phyloP scores from a whole-genome alignment of 2,329 filamentous ascomycete species.

The Madurella mycetomatis region DNA sequence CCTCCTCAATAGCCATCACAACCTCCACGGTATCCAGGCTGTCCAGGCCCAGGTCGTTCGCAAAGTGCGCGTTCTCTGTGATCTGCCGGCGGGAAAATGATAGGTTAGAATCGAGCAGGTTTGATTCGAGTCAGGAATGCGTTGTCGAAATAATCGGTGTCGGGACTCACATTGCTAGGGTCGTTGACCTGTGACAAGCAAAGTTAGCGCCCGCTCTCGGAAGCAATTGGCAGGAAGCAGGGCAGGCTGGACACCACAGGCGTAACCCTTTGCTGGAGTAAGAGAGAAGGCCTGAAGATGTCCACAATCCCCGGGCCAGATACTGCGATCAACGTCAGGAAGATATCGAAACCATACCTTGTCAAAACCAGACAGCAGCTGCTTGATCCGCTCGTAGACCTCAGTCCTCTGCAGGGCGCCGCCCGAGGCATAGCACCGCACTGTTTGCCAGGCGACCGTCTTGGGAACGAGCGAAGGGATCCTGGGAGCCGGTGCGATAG shows the following conservation, averaged over 20 bases:
- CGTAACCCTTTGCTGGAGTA: background rate
- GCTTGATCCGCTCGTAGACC: slow-evolving; percentile 29
- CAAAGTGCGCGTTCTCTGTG: slow-evolving; percentile 78
- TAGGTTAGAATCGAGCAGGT: slow-evolving; percentile 15
- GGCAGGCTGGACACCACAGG: background rate
- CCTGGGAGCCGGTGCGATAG: slow-evolving; percentile 58
- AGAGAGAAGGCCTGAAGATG: no score
- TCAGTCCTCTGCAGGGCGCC: slow-evolving; percentile 67
- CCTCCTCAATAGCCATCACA: slow-evolving; percentile 99
- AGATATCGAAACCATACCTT: slow-evolving; percentile 60
- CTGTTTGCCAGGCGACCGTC: slow-evolving; percentile 60
- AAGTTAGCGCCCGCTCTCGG: slow-evolving; percentile 14
- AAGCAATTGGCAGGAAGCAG: background rate
- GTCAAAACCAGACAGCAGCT: slow-evolving; percentile 88
- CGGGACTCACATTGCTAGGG: slow-evolving; percentile 52
- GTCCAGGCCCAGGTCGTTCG: slow-evolving; percentile 95
- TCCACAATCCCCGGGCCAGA: no score
- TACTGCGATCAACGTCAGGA: no score
- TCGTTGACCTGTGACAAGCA: slow-evolving; percentile 58
- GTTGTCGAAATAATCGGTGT: background rate
- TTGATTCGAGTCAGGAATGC: background rate
- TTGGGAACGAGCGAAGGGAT: slow-evolving; percentile 47
- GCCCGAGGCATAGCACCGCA: slow-evolving; percentile 82
- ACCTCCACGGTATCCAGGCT: slow-evolving; percentile 98
- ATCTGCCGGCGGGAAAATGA: slow-evolving; percentile 53